These are phyloP conservation scores for Aquilaria yunnanensis DNA, from an alignment of 345 rosid genomes.

Conservation along the genomic window DNA sequence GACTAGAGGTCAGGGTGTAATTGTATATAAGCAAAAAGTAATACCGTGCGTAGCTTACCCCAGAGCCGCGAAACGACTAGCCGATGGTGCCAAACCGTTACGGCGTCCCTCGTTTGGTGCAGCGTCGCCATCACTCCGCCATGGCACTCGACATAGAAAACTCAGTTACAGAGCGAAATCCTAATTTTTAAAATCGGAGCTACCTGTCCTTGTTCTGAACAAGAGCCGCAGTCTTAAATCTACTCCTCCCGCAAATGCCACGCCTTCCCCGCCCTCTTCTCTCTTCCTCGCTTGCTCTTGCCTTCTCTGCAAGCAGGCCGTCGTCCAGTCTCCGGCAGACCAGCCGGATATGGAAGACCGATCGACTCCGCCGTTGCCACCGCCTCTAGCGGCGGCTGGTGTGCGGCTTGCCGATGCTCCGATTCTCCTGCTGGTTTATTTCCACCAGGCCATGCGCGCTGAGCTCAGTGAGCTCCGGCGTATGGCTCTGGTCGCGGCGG, in stretches of 20 bases:
- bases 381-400: constrained; percentile 12
- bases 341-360: constrained; percentile 22
- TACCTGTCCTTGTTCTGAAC: constrained; percentile 1
- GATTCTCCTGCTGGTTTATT: constrained; percentile 47
- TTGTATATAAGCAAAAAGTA: no score
- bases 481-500: constrained; percentile 30
- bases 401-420: constrained; percentile 54
- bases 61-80: background rate
- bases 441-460: constrained; percentile 61
- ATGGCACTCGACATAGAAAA: constrained; percentile 9
- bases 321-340: constrained; percentile 14
- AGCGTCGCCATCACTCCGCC: constrained; percentile 29
- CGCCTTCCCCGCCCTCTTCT: constrained; percentile 22
- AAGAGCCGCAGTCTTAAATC: constrained; percentile 16
- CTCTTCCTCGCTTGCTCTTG: constrained; percentile 27
- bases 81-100: background rate
- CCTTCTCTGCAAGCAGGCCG: constrained; percentile 24
- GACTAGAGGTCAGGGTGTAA: no score
- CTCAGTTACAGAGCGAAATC: constrained; percentile 2
- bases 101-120: constrained; percentile 19
- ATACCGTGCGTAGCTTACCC: no score
- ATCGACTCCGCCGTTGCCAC: constrained; percentile 8
- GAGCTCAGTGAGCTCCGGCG: constrained; percentile 53
- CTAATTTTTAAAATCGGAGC: background rate
- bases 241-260: constrained; percentile 20